Evolutionary conservation across 192 early-diverging fungal species (phyloP).

Genomic region (Endogone sp.): DNA sequence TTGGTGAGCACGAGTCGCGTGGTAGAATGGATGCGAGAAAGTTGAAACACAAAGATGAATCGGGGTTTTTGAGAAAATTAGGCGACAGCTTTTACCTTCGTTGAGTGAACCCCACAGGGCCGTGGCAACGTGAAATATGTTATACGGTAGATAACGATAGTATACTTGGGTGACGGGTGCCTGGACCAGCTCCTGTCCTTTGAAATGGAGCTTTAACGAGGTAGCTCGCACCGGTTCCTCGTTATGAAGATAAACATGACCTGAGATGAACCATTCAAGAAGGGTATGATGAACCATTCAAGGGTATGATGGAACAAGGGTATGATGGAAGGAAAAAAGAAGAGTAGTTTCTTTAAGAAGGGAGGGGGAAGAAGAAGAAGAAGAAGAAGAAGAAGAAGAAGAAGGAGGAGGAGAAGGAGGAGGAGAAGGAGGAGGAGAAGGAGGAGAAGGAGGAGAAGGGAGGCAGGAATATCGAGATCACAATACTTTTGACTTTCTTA

Average conservation of each 20-base stretch:
- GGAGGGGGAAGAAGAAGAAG: neutral
- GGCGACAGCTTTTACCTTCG: neutral
- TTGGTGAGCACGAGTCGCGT: neutral
- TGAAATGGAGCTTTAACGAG: conserved; percentile 32
- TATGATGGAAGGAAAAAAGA: too few species aligned
- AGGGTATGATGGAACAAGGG: too few species aligned
- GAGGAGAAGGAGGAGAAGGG: neutral
- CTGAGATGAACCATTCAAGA: neutral
- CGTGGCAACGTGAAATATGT: conserved; percentile 32
- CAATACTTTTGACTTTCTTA: neutral
- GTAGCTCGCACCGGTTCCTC: conserved; percentile 33
- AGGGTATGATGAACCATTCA: neutral
- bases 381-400: neutral
- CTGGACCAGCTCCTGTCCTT: conserved; percentile 32
- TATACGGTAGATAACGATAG: conserved; percentile 27
- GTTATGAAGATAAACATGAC: conserved; percentile 29
- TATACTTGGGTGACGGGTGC: conserved; percentile 31
- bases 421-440: neutral
- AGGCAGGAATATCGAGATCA: too few species aligned
- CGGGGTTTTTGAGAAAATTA: neutral
- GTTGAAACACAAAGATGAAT: neutral
- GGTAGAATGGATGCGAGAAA: neutral
- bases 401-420: neutral
- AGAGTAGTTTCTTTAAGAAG: neutral
- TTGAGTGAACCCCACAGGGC: conserved; percentile 30